Percentiles rank a stretch among this genome's conserved stretches.
Evolutionary conservation across 1,139 yeast genomes (phyloP).

Genomic region (Trichomonascaceae sp.): DNA sequence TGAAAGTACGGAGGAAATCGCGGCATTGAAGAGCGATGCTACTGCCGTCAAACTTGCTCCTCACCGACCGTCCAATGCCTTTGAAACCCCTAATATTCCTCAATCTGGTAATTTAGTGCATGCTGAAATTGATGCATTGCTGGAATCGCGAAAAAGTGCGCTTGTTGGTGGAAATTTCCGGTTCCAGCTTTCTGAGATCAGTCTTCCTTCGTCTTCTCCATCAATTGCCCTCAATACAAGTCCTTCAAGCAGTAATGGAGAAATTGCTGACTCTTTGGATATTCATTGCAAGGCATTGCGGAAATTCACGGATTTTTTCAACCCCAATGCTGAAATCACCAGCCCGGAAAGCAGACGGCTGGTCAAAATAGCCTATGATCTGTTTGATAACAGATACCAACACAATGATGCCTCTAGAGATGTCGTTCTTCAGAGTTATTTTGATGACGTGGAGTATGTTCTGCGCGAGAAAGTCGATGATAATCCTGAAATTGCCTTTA

Average conservation of each 20-base stretch:
- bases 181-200: not conserved
- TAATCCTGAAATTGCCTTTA: constrained; percentile 5
- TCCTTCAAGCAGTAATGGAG: not conserved
- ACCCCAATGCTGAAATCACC: not conserved
- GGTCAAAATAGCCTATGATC: constrained; percentile 4
- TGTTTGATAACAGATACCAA: not conserved
- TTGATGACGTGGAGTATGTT: not conserved
- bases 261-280: not conserved
- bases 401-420: not conserved
- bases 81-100: not conserved
- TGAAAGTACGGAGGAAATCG: not conserved
- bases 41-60: not conserved
- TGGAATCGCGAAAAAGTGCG: not conserved
- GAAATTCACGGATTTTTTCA: constrained; percentile 6
- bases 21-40: not conserved
- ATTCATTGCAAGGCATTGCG: not conserved
- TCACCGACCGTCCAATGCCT: not conserved
- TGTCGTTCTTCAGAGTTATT: not conserved
- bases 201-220: too few species aligned
- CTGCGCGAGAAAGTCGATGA: not conserved
- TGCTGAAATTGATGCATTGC: not conserved
- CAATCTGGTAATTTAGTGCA: not conserved
- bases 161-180: not conserved
- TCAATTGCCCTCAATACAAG: not conserved
- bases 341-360: not conserved